phyloP scores from a whole-genome alignment of 73 alveolate species.

The Paramecium tetraurelia region DNA sequence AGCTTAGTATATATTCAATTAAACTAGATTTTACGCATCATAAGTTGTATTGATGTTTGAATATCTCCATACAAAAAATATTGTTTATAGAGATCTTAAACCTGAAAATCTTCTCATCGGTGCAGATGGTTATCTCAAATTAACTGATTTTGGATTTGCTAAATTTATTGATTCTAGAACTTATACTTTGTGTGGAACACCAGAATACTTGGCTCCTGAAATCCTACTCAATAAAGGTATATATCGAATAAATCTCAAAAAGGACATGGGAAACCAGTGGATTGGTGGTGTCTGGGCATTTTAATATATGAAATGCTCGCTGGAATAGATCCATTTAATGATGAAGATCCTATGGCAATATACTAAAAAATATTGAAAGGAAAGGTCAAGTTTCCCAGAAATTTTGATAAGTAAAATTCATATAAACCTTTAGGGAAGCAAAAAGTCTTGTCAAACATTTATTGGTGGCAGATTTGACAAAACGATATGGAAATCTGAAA shows the following conservation, averaged over 20 bases:
- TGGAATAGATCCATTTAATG: constrained; percentile 89
- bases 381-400: constrained; percentile 84
- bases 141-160: constrained; percentile 99
- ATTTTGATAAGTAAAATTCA: constrained; percentile 66
- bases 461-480: constrained; percentile 83
- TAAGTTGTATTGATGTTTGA: constrained; percentile 88
- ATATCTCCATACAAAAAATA: constrained; percentile 91
- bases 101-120: constrained; percentile 95
- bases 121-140: constrained; percentile 94
- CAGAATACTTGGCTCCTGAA: constrained; percentile 99
- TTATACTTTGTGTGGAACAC: constrained; percentile 99
- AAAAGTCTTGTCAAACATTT: constrained; percentile 82
- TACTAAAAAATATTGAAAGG: constrained; percentile 91
- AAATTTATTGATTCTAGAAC: constrained; percentile 96
- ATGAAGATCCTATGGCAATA: constrained; percentile 97
- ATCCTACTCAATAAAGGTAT: constrained; percentile 83
- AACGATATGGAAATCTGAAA: constrained; percentile 86
- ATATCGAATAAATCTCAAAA: neutral
- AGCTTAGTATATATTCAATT: constrained; percentile 67
- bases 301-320: constrained; percentile 96
- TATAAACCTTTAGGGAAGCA: constrained; percentile 60
- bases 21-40: constrained; percentile 68
- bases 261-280: constrained; percentile 99
- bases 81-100: constrained; percentile 94
- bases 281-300: constrained; percentile 99